Base-by-base conservation (phyloP, 176 grass and related monocot genomes). In the Rhipidocladum racemiflorum region DNA sequence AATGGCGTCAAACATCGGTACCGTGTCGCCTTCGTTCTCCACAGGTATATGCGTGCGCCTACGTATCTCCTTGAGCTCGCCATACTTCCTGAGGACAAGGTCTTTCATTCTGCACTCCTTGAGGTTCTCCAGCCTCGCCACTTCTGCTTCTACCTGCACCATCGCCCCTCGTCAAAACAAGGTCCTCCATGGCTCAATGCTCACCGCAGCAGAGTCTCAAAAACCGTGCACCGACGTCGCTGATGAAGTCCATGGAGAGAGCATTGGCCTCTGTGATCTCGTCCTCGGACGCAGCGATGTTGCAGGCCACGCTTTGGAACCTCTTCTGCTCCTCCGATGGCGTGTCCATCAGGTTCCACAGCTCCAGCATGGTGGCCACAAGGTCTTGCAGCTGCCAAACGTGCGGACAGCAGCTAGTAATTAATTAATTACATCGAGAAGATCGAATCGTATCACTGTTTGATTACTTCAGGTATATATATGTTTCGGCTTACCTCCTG, bases 281-380 rank as follows among this genome's bases (percentile, higher is more conserved):
- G 67, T 95, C 85, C 70, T 98, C 92, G 14, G 92, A 95, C 13
- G 96, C 92, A 24, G 96, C 96, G 72, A 98, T 91, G 74, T 98
- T 98, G 62, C 92, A 98, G 9, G 89, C 90, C 10, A 98, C 92
- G 70, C 87, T 86, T 77, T 84, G 92, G 73, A 98, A 98, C 53
- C 72, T 82, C 36, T 56, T 77, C 78, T 98, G 96, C 89, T 98
- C 96, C 82, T 98, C 96, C 27, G 82, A 60, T 56, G 96, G 96
- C 82, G 89, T 95, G 82, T 98, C 96, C 96, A 98, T 91, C 66
- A 98, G 83, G 62, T 88, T 81, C 96, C 96, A 98, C 25, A 98
- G 74, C 82, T 98, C 90, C 55, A 98, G 87, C 92, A 98, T 93
- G 55, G 75, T 83, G 38, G 36, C 90, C 39, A 85, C 78, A 32